Base-by-base conservation (phyloP, 441 rosid species). In the Populus hybrid region DNA sequence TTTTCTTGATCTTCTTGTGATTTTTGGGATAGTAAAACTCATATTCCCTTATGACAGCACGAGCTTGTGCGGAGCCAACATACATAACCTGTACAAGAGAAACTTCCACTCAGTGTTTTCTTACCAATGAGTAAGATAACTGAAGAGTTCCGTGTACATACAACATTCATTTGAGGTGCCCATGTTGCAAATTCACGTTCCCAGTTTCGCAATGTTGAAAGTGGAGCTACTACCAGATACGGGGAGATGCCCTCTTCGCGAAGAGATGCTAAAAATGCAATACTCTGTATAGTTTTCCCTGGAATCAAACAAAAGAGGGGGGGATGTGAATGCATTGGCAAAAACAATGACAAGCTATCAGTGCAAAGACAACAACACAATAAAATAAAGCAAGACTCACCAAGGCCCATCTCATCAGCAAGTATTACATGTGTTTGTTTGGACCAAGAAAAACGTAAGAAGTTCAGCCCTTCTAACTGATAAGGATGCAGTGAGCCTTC, bases 371-470 rank as follows among this genome's bases (percentile, higher is more conserved):
- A 26, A 50, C 21, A 68, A 35, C 40, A 68, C 26, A 18, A 14
- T 30, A 59, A 34, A 81, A 79, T 8, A 79, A 57, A 54, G 79
- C 24, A 81, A 76, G 61, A 82, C 83, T 85, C 85, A 95, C 99
- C 99, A 76, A 97, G 91, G 70, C 99, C 99, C 99, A 97, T 97
- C 86, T 97, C 99, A 90, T 97, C 99, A 73, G 99, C 99, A 81
- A 97, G 99, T 81, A 97, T 95, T 46, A 93, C 99, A 86, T 97
- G 99, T 0, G 99, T 97, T 77, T 93, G 97, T 80, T 95, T 95
- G 78, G 98, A 93, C 97, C 98, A 95, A 23, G 99, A 93, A 84
- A 90, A 97, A 59, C 99, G 93, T 82, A 97, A 77, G 87, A 97
- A 97, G 78, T 97, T 97, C 81, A 97, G 87, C 67, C 99, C 99